phyloP scores from a whole-genome alignment of 2,329 filamentous ascomycete genomes.

The Chrysoporthe austroafricana region DNA sequence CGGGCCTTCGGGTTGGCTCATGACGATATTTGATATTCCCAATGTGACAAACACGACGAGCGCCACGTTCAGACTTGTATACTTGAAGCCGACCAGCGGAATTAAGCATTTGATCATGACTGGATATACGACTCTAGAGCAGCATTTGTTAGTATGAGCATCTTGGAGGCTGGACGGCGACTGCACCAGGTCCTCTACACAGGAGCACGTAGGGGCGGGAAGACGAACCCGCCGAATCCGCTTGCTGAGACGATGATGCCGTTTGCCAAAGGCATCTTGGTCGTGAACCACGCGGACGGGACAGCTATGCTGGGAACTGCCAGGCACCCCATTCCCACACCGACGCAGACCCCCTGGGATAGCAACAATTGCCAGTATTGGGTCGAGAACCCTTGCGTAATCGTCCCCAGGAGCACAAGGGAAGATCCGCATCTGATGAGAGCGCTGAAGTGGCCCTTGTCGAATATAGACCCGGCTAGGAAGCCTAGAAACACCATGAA shows the following conservation, averaged over 20 bases:
- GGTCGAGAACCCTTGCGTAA: constrained; percentile 49
- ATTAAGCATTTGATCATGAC: constrained; percentile 27
- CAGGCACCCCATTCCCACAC: constrained; percentile 42
- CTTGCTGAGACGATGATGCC: constrained; percentile 37
- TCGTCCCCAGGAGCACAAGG: constrained; percentile 45
- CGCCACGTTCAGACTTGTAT: constrained; percentile 21
- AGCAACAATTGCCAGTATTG: constrained; percentile 47
- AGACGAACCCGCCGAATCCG: constrained; percentile 26
- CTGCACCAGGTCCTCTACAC: background rate
- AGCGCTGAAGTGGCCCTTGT: constrained; percentile 45
- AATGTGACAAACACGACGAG: constrained; percentile 24
- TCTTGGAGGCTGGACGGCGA: no score
- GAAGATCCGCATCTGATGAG: constrained; percentile 42
- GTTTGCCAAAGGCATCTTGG: constrained; percentile 37
- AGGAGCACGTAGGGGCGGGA: background rate
- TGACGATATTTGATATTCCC: constrained; percentile 22
- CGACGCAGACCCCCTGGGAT: constrained; percentile 32
- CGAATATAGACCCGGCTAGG: constrained; percentile 46
- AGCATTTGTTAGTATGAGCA: background rate
- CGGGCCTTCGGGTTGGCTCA: constrained; percentile 13
- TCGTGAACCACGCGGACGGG: constrained; percentile 46
- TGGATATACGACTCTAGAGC: constrained; percentile 23
- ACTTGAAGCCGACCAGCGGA: constrained; percentile 23
- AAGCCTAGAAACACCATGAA: constrained; percentile 46
- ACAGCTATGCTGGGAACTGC: constrained; percentile 43